These are phyloP conservation scores for Aspergillus arachidicola DNA, from an alignment of 2,329 filamentous ascomycete species.

Conservation along the genomic window DNA sequence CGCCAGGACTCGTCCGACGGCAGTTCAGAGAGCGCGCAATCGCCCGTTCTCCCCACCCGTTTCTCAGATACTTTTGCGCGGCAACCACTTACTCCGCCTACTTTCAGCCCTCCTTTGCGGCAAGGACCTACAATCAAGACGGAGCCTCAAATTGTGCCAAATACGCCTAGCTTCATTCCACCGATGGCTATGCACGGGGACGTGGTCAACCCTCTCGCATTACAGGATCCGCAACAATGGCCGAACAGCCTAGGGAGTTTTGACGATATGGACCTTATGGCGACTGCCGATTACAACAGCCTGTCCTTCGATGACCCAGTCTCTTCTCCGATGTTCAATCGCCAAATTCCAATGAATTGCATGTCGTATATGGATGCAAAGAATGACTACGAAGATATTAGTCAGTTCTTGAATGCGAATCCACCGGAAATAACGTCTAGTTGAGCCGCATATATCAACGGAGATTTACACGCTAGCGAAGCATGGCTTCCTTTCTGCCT, in stretches of 20 bases:
- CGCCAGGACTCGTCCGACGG: conserved; percentile 60
- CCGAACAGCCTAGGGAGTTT: conserved; percentile 29
- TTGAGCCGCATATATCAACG: conserved; percentile 16
- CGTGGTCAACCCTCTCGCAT: conserved; percentile 40
- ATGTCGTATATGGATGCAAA: conserved; percentile 35
- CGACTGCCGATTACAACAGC: conserved; percentile 31
- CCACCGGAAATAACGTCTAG: conserved; percentile 42
- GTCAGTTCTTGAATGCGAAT: conserved; percentile 43
- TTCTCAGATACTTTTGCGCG: conserved; percentile 35
- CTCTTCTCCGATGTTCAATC: conserved; percentile 39
- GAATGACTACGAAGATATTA: conserved; percentile 43
- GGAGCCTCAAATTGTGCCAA: conserved; percentile 27
- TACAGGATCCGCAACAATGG: conserved; percentile 36
- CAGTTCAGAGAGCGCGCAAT: conserved; percentile 59
- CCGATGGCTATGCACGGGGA: conserved; percentile 33
- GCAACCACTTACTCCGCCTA: conserved; percentile 45
- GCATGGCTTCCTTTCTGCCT: neutral
- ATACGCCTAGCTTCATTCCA: conserved; percentile 25
- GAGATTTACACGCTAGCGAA: neutral
- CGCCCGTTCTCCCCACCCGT: conserved; percentile 35
- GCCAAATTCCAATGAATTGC: conserved; percentile 38
- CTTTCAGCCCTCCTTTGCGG: conserved; percentile 39
- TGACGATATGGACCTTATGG: conserved; percentile 39
- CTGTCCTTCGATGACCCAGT: conserved; percentile 38
- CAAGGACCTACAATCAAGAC: conserved; percentile 32